Percentiles rank a stretch among this genome's conserved stretches.
These are phyloP conservation scores for Tulasnella sp. DNA, from an alignment of 768 basidiomycete genomes.

Conservation along the genomic window DNA sequence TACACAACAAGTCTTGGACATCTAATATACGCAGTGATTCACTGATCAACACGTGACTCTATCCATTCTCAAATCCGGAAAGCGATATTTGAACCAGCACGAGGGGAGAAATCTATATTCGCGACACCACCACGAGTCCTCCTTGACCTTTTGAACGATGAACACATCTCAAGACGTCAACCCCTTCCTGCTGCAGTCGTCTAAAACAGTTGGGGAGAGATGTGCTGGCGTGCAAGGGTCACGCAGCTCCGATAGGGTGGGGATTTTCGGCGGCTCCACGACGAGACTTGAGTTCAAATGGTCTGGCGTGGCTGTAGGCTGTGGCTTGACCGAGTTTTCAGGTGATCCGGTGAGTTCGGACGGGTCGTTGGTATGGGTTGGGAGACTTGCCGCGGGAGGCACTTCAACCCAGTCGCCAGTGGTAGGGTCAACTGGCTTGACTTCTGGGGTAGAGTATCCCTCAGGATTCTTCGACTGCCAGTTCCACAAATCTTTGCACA, in stretches of 20 bases:
- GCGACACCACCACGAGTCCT: too few relatives aligned
- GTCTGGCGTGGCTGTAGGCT: background rate
- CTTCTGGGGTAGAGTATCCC: conserved; percentile 36
- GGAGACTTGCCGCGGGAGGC: background rate
- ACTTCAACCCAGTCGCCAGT: conserved; percentile 10
- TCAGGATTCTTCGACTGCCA: conserved; percentile 91
- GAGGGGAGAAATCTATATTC: too few relatives aligned
- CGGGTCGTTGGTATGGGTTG: background rate
- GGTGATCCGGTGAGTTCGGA: background rate
- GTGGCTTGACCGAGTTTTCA: background rate
- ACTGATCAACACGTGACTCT: too few relatives aligned
- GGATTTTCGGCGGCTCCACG: background rate
- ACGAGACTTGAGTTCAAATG: background rate
- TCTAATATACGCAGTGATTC: too few relatives aligned
- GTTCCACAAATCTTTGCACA: conserved; percentile 97
- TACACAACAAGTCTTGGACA: too few relatives aligned
- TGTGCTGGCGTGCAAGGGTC: conserved; percentile 13
- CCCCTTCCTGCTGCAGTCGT: background rate
- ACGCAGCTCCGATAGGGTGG: background rate
- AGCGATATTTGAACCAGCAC: too few relatives aligned
- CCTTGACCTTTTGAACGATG: conserved; percentile 1
- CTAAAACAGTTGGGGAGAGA: background rate
- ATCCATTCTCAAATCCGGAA: too few relatives aligned
- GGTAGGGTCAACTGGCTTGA: background rate
- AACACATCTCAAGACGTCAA: conserved; percentile 3